Evolutionary conservation across 2,329 filamentous ascomycete genomes (phyloP), one percentile per base, ranked within the genome.

Genomic region (Aureobasidium sp.): DNA sequence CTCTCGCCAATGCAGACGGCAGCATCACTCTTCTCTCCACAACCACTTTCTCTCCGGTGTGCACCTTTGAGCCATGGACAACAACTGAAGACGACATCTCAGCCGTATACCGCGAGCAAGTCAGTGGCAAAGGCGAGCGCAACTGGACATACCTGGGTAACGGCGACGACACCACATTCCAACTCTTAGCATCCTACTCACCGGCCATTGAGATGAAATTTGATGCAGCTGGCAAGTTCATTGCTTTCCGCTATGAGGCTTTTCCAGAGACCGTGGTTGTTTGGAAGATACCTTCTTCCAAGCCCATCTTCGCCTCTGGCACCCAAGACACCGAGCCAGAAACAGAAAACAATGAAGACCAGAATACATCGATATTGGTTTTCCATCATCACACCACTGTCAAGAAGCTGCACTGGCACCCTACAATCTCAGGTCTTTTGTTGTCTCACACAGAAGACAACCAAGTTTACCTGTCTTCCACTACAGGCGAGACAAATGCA

Each of bases 361-460:
- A 61, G 67, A 21, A 72, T 68, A n/a, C 10, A 9, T 66, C 77
- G 75, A 4, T 72, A 9, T 29, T 48, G 4, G 74, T 80, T 13
- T 59, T 79, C 1, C 72, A 80, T 3, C 77, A 80, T 63, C 75
- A 80, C 64, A 68, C 72, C 10, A 73, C 76, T 13, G 68, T 80
- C 29, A 77, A 76, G 45, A 68, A 68, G 13, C 67, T 80, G 8
- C 64, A 67, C 14, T 81, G 78, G 78, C 77, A 80, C 62, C 74
- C 76, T 2, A 65, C 67, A 10, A 65, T 70, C 27, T 63, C 73
- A 3, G 63, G 68, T 0, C 66, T 72, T 0, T 71, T 80, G 1
- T 68, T 80, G 50, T 72, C 80, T 6, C 76, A 78, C 57, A 76
- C 75, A 34, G 70, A 67, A 37, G 73, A 76, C 34, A 71, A 75